Percentiles rank a stretch among this genome's conserved stretches.
Evolutionary conservation across 345 rosid species (phyloP).

Genomic region (Excoecaria cochinchinensis): DNA sequence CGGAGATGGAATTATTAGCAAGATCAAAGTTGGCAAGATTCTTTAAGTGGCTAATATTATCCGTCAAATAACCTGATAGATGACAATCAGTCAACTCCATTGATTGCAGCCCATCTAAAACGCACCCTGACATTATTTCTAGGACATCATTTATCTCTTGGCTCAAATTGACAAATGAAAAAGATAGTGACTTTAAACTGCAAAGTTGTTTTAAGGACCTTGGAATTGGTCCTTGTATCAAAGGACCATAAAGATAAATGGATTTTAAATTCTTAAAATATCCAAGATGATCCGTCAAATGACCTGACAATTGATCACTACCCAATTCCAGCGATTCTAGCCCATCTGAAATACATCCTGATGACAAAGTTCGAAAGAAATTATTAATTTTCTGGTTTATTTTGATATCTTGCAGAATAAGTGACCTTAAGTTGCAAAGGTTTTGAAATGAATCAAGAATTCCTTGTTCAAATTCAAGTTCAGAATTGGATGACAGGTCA

Average conservation of each 20-base stretch:
- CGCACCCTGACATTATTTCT: slow-evolving; percentile 12
- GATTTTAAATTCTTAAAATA: neutral
- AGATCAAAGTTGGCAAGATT: slow-evolving; percentile 1
- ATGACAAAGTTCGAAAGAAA: neutral
- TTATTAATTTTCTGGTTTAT: neutral
- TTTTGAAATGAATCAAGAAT: slow-evolving; percentile 18
- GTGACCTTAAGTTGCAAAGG: slow-evolving; percentile 3
- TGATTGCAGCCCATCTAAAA: neutral
- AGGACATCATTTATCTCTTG: slow-evolving; percentile 3
- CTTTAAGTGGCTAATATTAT: slow-evolving; percentile 14
- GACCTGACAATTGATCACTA: neutral
- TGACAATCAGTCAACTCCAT: neutral
- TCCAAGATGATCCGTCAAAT: neutral
- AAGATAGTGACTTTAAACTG: slow-evolving; percentile 2
- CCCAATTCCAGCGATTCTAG: neutral
- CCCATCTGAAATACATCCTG: neutral
- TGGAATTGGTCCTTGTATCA: slow-evolving; percentile 15
- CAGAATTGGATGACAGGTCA: neutral
- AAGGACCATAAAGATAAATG: neutral
- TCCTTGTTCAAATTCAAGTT: neutral
- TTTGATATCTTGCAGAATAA: neutral
- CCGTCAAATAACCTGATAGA: slow-evolving; percentile 19
- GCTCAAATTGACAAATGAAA: neutral
- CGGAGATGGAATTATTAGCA: slow-evolving; percentile 15
- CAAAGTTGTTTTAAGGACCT: slow-evolving; percentile 17